phyloP scores from a whole-genome alignment of 73 alveolate species.

The Paramecium sexaurelia region DNA sequence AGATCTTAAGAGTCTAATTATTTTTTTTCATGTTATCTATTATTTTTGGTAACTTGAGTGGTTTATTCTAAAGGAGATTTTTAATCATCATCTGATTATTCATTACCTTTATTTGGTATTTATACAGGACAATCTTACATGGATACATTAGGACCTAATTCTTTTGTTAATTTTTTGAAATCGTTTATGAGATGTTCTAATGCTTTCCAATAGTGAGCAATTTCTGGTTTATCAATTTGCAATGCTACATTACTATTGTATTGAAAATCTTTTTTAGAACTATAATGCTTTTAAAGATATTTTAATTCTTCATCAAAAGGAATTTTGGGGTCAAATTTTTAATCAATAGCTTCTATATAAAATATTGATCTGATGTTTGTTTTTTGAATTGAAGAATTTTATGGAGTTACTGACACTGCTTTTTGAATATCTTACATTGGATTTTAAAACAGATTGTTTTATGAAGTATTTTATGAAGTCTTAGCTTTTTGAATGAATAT shows the following conservation, averaged over 20 bases:
- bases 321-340: background rate
- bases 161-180: background rate
- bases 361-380: background rate
- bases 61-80: background rate
- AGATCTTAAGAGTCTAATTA: constrained; percentile 3
- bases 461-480: background rate
- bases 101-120: background rate
- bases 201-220: constrained; percentile 51
- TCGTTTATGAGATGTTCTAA: constrained; percentile 15
- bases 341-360: constrained; percentile 8
- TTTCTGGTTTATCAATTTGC: background rate
- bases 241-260: constrained; percentile 32
- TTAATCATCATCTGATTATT: constrained; percentile 37
- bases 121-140: background rate
- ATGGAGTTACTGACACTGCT: background rate
- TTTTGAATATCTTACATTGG: background rate
- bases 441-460: background rate
- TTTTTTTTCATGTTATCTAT: background rate
- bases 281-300: constrained; percentile 6
- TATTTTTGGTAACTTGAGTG: background rate
- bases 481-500: background rate
- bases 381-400: background rate
- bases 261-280: background rate
- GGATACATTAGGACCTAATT: background rate
- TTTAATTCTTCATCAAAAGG: constrained; percentile 12